phyloP scores from a whole-genome alignment of 1,284 basidiomycete species.

The Microbotryum lychnidis-dioicae region DNA sequence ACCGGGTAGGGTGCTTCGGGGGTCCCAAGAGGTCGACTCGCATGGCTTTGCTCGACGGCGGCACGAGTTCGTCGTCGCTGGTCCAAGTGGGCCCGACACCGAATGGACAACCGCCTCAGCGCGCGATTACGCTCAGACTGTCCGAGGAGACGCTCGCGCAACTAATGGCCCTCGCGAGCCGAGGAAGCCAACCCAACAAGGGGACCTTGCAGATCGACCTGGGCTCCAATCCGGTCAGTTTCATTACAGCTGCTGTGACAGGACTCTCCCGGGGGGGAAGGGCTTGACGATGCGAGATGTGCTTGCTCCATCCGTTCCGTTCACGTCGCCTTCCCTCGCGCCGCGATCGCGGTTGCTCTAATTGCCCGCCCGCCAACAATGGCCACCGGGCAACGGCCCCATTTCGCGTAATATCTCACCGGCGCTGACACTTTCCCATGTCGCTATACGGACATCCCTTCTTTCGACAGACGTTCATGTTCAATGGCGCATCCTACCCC shows the following conservation, averaged over 20 bases:
- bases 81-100: too few relatives aligned
- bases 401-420: not conserved
- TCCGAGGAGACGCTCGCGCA: constrained; percentile 18
- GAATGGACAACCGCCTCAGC: not conserved
- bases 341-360: not conserved
- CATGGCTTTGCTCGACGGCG: too few relatives aligned
- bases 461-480: constrained; percentile 9
- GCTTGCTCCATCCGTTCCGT: too few relatives aligned
- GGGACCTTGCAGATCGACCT: constrained; percentile 4
- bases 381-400: not conserved
- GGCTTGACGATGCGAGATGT: too few relatives aligned
- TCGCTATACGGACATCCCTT: not conserved
- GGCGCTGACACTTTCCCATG: not conserved
- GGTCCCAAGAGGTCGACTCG: too few relatives aligned
- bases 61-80: too few relatives aligned
- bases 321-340: too few relatives aligned
- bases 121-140: constrained; percentile 22
- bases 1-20: too few relatives aligned
- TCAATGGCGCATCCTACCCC: constrained; percentile 15
- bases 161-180: constrained; percentile 7
- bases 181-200: not conserved
- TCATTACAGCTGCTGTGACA: too few relatives aligned
- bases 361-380: not conserved
- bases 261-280: too few relatives aligned
- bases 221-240: constrained; percentile 7